Evolutionary conservation across 2,329 filamentous ascomycete species (phyloP).

Genomic region (Fusarium annulatum): DNA sequence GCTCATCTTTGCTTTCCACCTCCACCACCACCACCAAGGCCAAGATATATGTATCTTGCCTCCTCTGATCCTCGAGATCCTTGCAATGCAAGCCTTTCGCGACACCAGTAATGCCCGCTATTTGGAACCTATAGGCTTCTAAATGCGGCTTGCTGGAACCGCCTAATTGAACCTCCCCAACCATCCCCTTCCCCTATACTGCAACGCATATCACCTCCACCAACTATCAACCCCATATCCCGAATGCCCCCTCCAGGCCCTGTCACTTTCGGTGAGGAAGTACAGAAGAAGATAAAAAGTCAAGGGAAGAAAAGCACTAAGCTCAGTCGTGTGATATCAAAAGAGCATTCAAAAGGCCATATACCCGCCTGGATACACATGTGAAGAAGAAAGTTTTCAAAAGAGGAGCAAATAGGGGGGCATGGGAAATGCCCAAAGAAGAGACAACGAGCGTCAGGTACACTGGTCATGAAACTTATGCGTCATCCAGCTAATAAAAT

Average conservation of each 20-base stretch:
- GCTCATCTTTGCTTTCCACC: conserved; percentile 23
- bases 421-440: conserved; percentile 25
- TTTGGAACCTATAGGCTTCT: conserved; percentile 1
- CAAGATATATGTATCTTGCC: not conserved
- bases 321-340: conserved; percentile 44
- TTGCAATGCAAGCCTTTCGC: conserved; percentile 15
- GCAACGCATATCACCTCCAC: not conserved
- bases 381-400: conserved; percentile 33
- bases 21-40: not conserved
- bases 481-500: conserved; percentile 46
- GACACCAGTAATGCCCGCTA: not conserved
- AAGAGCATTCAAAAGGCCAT: conserved; percentile 16
- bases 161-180: conserved; percentile 21
- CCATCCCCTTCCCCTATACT: conserved; percentile 9
- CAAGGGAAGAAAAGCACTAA: conserved; percentile 36
- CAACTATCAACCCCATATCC: conserved; percentile 6
- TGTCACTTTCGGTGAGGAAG: conserved; percentile 34
- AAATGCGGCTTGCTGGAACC: conserved; percentile 2
- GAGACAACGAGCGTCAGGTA: conserved; percentile 40
- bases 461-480: conserved; percentile 39
- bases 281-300: conserved; percentile 26
- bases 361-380: conserved; percentile 22
- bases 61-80: conserved; percentile 3
- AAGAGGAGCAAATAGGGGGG: conserved; percentile 25
- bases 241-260: conserved; percentile 31